Evolutionary conservation across 257 asterid genomes (phyloP).

Genomic region (Pogostemon cablin): DNA sequence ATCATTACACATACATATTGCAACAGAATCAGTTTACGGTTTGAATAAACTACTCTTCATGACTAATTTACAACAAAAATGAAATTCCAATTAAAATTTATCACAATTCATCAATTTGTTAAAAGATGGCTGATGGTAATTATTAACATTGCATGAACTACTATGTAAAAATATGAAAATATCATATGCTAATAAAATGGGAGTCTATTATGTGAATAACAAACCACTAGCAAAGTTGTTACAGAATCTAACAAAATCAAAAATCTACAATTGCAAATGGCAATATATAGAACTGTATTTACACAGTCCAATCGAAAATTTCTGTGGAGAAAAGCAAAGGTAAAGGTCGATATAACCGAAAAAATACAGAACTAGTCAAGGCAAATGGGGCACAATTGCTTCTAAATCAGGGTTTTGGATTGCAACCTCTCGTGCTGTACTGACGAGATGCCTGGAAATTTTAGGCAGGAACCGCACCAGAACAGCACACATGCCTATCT

Average conservation of each 20-base stretch:
- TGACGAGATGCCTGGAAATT: slow-evolving; percentile 19
- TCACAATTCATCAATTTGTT: not conserved
- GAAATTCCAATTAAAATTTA: no score
- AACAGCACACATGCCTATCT: slow-evolving; percentile 14
- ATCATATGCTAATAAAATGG: not conserved
- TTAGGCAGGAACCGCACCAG: slow-evolving; percentile 2
- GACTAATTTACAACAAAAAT: no score
- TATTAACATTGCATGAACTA: not conserved
- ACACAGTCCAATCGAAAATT: slow-evolving; percentile 54
- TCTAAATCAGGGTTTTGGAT: slow-evolving; percentile 35
- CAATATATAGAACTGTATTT: slow-evolving; percentile 60
- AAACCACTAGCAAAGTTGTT: not conserved
- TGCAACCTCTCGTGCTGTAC: slow-evolving; percentile 35
- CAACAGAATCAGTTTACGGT: no score
- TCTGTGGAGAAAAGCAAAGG: slow-evolving; percentile 32
- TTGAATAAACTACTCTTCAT: no score
- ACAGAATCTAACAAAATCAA: slow-evolving; percentile 28
- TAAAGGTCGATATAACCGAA: slow-evolving; percentile 18
- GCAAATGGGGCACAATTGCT: slow-evolving; percentile 44
- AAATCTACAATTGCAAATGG: slow-evolving; percentile 43
- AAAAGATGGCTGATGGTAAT: not conserved
- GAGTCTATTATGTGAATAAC: not conserved
- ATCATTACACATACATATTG: no score
- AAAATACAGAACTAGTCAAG: slow-evolving; percentile 27
- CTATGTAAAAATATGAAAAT: not conserved